Evolutionary conservation across 2,329 filamentous ascomycete genomes (phyloP).

Genomic region (Davidsoniella neocaledoniae): DNA sequence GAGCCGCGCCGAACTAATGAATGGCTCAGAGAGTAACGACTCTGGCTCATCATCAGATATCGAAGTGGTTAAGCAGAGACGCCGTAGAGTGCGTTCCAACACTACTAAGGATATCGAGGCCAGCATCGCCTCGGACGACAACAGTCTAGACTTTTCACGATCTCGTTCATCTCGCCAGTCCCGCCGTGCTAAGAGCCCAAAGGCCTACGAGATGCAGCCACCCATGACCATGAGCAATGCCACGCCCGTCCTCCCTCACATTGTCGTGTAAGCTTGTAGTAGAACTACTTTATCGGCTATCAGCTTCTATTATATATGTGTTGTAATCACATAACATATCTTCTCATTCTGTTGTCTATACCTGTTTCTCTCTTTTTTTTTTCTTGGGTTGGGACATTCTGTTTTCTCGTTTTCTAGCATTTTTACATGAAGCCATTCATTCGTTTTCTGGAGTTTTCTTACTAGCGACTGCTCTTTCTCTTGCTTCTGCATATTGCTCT

Average conservation of each 20-base stretch:
- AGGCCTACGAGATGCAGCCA: constrained; percentile 9
- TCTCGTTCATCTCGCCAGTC: background rate
- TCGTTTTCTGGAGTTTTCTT: background rate
- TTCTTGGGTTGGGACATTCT: constrained; percentile 14
- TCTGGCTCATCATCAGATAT: constrained; percentile 10
- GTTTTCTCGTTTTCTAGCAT: constrained; percentile 11
- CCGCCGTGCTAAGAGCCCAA: background rate
- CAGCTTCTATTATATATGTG: constrained; percentile 8
- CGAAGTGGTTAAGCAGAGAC: constrained; percentile 9
- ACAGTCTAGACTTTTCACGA: background rate
- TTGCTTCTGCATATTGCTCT: background rate
- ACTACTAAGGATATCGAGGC: constrained; percentile 8
- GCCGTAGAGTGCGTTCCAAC: constrained; percentile 6
- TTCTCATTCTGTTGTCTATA: constrained; percentile 7
- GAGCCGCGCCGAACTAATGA: constrained; percentile 8
- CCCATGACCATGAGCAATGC: constrained; percentile 9
- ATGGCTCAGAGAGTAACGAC: constrained; percentile 5
- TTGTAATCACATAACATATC: constrained; percentile 11
- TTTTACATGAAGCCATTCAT: background rate
- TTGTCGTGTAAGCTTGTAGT: constrained; percentile 3
- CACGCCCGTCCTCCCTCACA: constrained; percentile 9
- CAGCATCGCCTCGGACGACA: background rate
- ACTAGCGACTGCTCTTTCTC: no score
- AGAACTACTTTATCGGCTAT: background rate
- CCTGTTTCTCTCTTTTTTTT: constrained; percentile 7